Evolutionary conservation across 1,139 yeast genomes (phyloP), one percentile per base, ranked within the genome.

Genomic region (Hansenula lynferdii): DNA sequence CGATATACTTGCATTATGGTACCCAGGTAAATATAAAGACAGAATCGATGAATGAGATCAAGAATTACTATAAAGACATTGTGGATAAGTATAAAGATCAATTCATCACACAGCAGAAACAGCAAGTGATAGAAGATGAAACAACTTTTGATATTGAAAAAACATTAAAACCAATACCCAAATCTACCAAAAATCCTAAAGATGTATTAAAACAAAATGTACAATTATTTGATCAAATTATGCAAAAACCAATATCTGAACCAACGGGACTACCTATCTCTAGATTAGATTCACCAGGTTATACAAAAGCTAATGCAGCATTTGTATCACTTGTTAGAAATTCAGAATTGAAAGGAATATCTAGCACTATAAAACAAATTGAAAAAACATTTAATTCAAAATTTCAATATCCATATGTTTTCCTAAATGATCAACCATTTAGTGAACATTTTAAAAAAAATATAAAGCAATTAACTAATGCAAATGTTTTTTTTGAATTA

Each of bases 321-420:
- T 70, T 86, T 34, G 57, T 84, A 18, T 77, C 89, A 2, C 62
- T 86, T 41, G 95, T 83, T 10, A 64, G 89, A 41, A 84, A 85
- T 54, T 52, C 70, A 6, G 96, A 86, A 53, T 55, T 70, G 15
- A 51, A 50, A 0, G 69, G 61, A 2, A 69, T 85, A 14, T 57
- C 74, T 0, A 50, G 53, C 11, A 72, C 94, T 2, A 76, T 86
- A 39, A 54, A 57, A 35, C 72, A 70, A 48, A 71, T 86, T 28
- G 95, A 86, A 53, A 58, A 58, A 21, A 69, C 67, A 5, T 86
- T 87, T 64, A 87, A 87, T 56, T 48, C 60, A 22, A 80, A 83
- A 54, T 86, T 78, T 58, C 69, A 72, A 37, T 86, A 86, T 54
- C 95, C 95, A 0, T 85, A 86, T 67, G 84, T 86, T 2, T 85